These are phyloP conservation scores for Hypomyces perniciosus DNA, from an alignment of 2,329 filamentous ascomycete genomes.

Conservation along the genomic window DNA sequence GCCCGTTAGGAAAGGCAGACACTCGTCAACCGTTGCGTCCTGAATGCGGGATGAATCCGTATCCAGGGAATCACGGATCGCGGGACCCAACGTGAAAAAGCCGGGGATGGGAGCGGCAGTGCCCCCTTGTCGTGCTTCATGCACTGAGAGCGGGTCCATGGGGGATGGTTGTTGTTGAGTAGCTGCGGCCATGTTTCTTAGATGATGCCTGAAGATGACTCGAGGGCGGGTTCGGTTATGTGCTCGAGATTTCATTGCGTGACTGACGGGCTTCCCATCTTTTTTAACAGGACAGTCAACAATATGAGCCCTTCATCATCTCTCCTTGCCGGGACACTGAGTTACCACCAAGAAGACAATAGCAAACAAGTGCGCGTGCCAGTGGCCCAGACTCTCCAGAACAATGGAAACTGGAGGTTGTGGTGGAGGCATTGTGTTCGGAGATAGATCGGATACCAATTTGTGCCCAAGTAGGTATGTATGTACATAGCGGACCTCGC, in stretches of 20 bases:
- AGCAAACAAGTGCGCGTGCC: not conserved
- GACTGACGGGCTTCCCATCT: constrained; percentile 18
- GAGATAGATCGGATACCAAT: constrained; percentile 20
- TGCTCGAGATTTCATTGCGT: constrained; percentile 26
- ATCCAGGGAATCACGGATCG: constrained; percentile 57
- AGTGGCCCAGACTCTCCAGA: constrained; percentile 16
- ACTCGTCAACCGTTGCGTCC: constrained; percentile 60
- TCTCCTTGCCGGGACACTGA: constrained; percentile 7
- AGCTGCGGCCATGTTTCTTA: constrained; percentile 15
- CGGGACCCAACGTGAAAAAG: constrained; percentile 53
- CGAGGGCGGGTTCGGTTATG: constrained; percentile 24
- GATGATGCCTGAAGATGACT: constrained; percentile 27
- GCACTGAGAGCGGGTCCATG: constrained; percentile 2
- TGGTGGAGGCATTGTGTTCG: constrained; percentile 17
- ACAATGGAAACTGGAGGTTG: constrained; percentile 20
- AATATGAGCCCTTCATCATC: constrained; percentile 9
- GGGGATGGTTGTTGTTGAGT: constrained; percentile 10
- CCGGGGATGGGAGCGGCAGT: constrained; percentile 37
- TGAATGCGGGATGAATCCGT: constrained; percentile 66
- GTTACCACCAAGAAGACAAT: constrained; percentile 1
- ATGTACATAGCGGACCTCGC: not conserved
- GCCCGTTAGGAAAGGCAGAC: constrained; percentile 61
- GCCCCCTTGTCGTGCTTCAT: constrained; percentile 4
- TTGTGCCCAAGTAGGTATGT: not conserved
- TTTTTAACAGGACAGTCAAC: constrained; percentile 14